Evolutionary conservation across 139 green algal genomes (phyloP).

Genomic region (Chlamydomonas schloesseri): DNA sequence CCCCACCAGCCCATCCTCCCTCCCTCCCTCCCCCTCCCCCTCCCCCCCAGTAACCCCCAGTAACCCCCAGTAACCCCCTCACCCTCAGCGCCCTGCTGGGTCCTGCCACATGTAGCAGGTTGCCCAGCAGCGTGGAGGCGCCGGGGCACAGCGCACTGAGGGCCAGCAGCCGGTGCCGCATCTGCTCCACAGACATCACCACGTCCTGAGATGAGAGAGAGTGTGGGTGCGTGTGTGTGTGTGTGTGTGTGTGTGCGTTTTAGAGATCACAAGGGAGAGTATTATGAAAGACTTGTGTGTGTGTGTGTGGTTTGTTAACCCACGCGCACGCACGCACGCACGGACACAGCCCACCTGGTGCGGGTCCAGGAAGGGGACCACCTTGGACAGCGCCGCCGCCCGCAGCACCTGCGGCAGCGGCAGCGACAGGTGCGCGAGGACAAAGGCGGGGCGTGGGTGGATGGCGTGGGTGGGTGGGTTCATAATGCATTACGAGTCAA

Average conservation of each 20-base stretch:
- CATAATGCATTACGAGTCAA: too few species aligned
- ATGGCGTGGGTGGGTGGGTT: too few species aligned
- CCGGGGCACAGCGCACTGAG: constrained; percentile 80
- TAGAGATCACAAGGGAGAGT: too few species aligned
- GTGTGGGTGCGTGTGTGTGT: too few species aligned
- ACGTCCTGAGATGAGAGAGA: too few species aligned
- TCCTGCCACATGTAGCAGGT: constrained; percentile 67
- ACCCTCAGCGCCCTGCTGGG: neutral
- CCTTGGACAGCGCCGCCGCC: constrained; percentile 59
- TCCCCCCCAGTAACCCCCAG: neutral
- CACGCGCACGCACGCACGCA: constrained; percentile 66
- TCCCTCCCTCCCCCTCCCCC: neutral
- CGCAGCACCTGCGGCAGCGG: constrained; percentile 74
- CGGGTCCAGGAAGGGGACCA: constrained; percentile 84
- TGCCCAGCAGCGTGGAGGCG: constrained; percentile 82
- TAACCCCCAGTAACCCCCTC: neutral
- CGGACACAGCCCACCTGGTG: constrained; percentile 82
- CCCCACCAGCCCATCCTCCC: neutral
- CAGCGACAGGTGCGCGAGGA: too few species aligned
- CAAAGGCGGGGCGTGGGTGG: too few species aligned
- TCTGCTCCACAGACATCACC: constrained; percentile 79
- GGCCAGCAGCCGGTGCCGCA: constrained; percentile 76
- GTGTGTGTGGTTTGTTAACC: too few species aligned
- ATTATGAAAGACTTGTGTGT: too few species aligned
- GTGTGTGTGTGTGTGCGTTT: too few species aligned